Percentiles rank a stretch among this genome's conserved stretches.
These are phyloP conservation scores for Fusarium armeniacum DNA, from an alignment of 2,329 filamentous ascomycete genomes.

Conservation along the genomic window DNA sequence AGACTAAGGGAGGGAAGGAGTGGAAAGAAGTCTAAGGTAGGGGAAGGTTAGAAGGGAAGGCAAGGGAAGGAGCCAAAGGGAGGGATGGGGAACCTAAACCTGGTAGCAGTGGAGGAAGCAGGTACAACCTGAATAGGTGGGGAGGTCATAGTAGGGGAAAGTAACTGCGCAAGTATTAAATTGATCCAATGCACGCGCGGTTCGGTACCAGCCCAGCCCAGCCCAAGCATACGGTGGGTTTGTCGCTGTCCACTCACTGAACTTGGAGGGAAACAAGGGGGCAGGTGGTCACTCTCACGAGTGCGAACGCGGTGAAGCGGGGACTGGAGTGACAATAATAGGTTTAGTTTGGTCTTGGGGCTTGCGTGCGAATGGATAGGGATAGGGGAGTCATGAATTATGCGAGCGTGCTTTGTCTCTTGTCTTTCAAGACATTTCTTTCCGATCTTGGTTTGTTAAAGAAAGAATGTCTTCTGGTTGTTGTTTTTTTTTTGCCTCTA, in stretches of 20 bases:
- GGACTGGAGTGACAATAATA: slow-evolving; percentile 34
- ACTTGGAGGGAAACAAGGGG: slow-evolving; percentile 28
- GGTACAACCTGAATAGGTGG: slow-evolving; percentile 31
- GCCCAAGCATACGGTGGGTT: slow-evolving; percentile 5
- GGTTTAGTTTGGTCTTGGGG: slow-evolving; percentile 43
- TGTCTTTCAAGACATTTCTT: slow-evolving; percentile 8
- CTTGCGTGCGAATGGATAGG: slow-evolving; percentile 20
- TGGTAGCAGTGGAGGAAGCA: slow-evolving; percentile 31
- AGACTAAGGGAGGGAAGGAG: slow-evolving; percentile 20
- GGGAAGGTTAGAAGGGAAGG: slow-evolving; percentile 6
- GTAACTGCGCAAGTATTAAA: slow-evolving; percentile 30
- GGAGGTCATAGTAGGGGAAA: slow-evolving; percentile 20
- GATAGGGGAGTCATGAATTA: slow-evolving; percentile 34
- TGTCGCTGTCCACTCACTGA: slow-evolving; percentile 7
- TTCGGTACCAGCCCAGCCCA: slow-evolving; percentile 17
- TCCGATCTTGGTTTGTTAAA: neutral
- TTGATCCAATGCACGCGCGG: slow-evolving; percentile 30
- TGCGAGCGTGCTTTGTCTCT: slow-evolving; percentile 14
- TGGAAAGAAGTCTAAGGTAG: slow-evolving; percentile 9
- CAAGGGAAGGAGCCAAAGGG: slow-evolving; percentile 27
- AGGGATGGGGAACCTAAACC: slow-evolving; percentile 35
- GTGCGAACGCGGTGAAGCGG: slow-evolving; percentile 40
- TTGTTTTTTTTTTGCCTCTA: neutral
- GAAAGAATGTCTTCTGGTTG: neutral
- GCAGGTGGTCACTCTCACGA: slow-evolving; percentile 19